These are phyloP conservation scores for Bipolaris sorokiniana DNA, from an alignment of 2,329 filamentous ascomycete genomes.

Conservation along the genomic window DNA sequence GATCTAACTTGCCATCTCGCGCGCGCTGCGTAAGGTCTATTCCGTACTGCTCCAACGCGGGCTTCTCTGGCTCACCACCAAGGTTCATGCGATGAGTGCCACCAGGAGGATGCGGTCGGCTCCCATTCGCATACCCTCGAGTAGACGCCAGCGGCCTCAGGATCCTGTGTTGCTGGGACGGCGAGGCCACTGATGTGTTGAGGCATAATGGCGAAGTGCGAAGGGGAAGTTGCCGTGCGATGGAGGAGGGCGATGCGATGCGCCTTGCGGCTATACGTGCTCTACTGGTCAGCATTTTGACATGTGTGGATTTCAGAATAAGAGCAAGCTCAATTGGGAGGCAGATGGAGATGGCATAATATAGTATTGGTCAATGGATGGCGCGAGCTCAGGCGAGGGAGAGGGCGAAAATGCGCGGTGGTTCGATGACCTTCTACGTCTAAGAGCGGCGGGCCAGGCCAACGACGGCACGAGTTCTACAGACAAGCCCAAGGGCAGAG, in stretches of 20 bases:
- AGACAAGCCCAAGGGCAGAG: not conserved
- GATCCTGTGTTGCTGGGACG: conserved; percentile 5
- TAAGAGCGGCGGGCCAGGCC: conserved; percentile 10
- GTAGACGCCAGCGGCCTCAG: conserved; percentile 50
- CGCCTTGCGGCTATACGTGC: conserved; percentile 45
- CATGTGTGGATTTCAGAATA: conserved; percentile 9
- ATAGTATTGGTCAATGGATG: conserved; percentile 29
- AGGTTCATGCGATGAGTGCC: conserved; percentile 95
- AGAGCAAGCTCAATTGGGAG: conserved; percentile 3
- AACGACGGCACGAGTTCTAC: conserved; percentile 4
- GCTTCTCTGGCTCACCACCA: conserved; percentile 75
- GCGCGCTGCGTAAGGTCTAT: conserved; percentile 87
- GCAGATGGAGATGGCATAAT: conserved; percentile 21
- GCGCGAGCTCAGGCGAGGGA: conserved; percentile 27
- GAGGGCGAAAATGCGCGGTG: conserved; percentile 31
- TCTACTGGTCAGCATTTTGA: conserved; percentile 47
- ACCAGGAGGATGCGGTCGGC: conserved; percentile 82
- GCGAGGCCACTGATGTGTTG: conserved; percentile 27
- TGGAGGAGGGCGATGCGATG: conserved; percentile 27
- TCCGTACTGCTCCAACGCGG: conserved; percentile 88
- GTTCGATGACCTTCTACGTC: conserved; percentile 32
- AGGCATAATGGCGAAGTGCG: conserved; percentile 31
- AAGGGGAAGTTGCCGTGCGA: conserved; percentile 21
- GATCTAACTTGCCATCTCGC: conserved; percentile 88
- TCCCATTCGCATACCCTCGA: conserved; percentile 64